Conservation (phyloP, 1,139 yeast species). For the Yamadazyma jaroonii region DNA sequence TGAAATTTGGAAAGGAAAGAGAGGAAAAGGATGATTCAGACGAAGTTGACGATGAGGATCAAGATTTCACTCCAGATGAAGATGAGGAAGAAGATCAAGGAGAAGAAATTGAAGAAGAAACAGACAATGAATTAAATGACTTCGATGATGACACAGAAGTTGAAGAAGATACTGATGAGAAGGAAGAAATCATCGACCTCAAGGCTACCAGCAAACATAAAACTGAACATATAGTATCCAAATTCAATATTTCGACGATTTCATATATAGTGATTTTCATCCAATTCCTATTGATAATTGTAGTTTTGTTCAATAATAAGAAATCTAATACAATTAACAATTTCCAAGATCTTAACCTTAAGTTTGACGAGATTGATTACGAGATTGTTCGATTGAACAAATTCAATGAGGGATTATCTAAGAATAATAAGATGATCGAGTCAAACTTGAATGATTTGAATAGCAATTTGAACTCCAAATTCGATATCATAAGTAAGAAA, state of each 20-base stretch:
- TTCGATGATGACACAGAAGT: slow-evolving; percentile 11
- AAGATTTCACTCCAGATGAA: slow-evolving; percentile 8
- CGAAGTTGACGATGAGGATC: slow-evolving; percentile 11
- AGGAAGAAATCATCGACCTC: no score
- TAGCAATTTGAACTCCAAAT: slow-evolving; percentile 14
- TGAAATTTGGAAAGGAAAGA: slow-evolving; percentile 1
- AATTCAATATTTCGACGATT: not conserved
- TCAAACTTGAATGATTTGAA: slow-evolving; percentile 16
- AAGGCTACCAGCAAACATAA: no score
- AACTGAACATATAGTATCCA: no score
- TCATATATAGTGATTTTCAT: not conserved
- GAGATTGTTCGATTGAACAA: slow-evolving; percentile 18
- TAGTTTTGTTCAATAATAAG: not conserved
- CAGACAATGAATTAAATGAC: slow-evolving; percentile 6
- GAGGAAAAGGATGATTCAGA: slow-evolving; percentile 2
- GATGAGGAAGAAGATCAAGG: slow-evolving; percentile 9
- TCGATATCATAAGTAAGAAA: slow-evolving; percentile 17
- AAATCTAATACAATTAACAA: slow-evolving; percentile 5
- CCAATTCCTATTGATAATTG: not conserved
- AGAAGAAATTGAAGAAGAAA: slow-evolving; percentile 4
- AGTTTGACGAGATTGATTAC: slow-evolving; percentile 18
- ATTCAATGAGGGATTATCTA: slow-evolving; percentile 11
- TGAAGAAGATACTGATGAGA: slow-evolving; percentile 6
- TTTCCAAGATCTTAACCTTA: slow-evolving; percentile 17
- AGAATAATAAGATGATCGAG: slow-evolving; percentile 8